These are phyloP conservation scores for Curvularia verruculosa DNA, from an alignment of 2,329 filamentous ascomycete genomes.

Conservation along the genomic window DNA sequence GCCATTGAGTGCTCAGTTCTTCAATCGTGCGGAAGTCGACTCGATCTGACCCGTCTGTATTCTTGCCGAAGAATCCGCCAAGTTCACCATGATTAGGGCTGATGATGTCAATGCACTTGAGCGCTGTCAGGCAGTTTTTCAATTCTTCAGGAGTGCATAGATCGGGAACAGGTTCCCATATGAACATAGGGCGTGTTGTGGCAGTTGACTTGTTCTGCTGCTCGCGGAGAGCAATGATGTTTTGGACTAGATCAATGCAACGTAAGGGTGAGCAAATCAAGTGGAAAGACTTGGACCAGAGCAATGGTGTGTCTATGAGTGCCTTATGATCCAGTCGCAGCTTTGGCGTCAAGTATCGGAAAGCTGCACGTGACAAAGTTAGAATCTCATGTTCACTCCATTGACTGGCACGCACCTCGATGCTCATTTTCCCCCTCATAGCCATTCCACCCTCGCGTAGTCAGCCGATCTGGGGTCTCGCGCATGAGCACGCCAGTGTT, in stretches of 20 bases:
- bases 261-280: conserved; percentile 81
- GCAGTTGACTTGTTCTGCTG: conserved; percentile 30
- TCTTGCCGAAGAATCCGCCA: conserved; percentile 76
- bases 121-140: conserved; percentile 59
- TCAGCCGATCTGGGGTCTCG: conserved; percentile 69
- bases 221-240: conserved; percentile 65
- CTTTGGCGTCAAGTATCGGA: conserved; percentile 89
- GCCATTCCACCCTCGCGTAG: conserved; percentile 91
- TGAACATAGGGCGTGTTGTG: conserved; percentile 67
- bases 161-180: conserved; percentile 97
- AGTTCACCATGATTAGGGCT: conserved; percentile 89
- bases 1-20: conserved; percentile 48
- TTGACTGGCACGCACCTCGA: conserved; percentile 53
- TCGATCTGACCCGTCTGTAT: conserved; percentile 40
- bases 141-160: conserved; percentile 74
- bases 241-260: conserved; percentile 75
- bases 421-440: conserved; percentile 72
- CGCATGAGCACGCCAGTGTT: conserved; percentile 74
- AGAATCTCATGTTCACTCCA: neutral
- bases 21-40: conserved; percentile 51
- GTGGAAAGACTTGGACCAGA: conserved; percentile 80
- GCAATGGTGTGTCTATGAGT: conserved; percentile 65
- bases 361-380: conserved; percentile 56
- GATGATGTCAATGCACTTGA: conserved; percentile 63
- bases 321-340: conserved; percentile 76